Conservation (phyloP, 139 green algal genomes). For the Zygnema circumcarinatum region DNA sequence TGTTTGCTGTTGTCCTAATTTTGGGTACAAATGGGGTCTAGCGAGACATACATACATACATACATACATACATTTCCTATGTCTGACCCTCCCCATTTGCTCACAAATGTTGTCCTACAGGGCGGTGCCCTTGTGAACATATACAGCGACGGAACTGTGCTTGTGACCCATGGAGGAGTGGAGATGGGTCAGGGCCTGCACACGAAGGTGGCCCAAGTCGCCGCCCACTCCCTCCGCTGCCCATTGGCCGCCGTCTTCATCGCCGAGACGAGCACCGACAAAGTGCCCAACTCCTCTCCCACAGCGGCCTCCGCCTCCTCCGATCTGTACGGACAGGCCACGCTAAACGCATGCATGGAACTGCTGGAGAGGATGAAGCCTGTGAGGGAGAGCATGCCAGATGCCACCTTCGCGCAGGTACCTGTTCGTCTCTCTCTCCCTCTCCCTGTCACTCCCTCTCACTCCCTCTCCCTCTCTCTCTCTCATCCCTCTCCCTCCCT, state of each 20-base stretch:
- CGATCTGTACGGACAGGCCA: constrained; percentile 92
- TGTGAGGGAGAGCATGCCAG: constrained; percentile 43
- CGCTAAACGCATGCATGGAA: constrained; percentile 90
- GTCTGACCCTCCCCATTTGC: too few relatives aligned
- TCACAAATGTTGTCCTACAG: too few relatives aligned
- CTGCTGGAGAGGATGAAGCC: constrained; percentile 81
- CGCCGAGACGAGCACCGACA: constrained; percentile 93
- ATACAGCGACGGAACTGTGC: constrained; percentile 90
- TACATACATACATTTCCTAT: too few relatives aligned
- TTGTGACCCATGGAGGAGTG: constrained; percentile 94
- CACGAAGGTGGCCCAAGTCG: constrained; percentile 94
- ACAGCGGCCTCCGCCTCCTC: constrained; percentile 88
- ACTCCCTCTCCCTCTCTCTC: neutral
- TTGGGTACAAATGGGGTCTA: too few relatives aligned
- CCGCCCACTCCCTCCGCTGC: constrained; percentile 79
- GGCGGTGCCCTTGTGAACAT: constrained; percentile 92
- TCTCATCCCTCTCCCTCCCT: constrained; percentile 4
- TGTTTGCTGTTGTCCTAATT: constrained; percentile 55
- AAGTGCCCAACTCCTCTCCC: constrained; percentile 94
- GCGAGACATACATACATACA: too few relatives aligned
- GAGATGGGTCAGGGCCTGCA: constrained; percentile 99
- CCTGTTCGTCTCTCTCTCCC: neutral
- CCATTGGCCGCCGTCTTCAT: constrained; percentile 86
- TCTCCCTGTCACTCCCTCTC: neutral
- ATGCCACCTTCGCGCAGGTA: constrained; percentile 62